These are phyloP conservation scores for Ascoidea tarda DNA, from an alignment of 805 yeast genomes.

Conservation along the genomic window DNA sequence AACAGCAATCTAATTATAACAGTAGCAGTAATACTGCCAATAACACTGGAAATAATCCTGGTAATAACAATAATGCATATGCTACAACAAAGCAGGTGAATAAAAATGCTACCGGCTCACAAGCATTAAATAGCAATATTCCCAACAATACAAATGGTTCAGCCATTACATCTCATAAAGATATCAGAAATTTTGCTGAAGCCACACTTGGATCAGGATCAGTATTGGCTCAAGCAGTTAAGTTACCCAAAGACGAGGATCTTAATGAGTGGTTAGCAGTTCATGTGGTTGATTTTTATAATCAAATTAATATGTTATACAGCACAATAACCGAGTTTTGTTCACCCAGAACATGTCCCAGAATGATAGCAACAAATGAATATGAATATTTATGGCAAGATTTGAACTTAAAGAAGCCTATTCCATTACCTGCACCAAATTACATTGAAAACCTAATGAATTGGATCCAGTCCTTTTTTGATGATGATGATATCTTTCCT, in stretches of 20 bases:
- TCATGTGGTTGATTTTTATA: conserved; percentile 93
- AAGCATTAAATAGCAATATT: conserved; percentile 19
- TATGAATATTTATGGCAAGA: conserved; percentile 97
- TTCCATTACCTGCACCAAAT: conserved; percentile 85
- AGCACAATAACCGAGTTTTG: conserved; percentile 95
- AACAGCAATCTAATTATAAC: neutral
- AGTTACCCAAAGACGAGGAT: conserved; percentile 86
- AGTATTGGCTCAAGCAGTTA: conserved; percentile 83
- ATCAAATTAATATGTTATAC: conserved; percentile 91
- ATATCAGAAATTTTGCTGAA: conserved; percentile 80
- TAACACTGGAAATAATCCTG: conserved; percentile 11
- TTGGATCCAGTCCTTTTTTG: conserved; percentile 90
- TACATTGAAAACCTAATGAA: conserved; percentile 87
- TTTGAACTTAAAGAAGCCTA: conserved; percentile 51
- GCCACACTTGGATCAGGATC: conserved; percentile 90
- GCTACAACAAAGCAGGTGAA: conserved; percentile 18
- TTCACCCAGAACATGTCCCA: conserved; percentile 86
- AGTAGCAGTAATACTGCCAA: conserved; percentile 8
- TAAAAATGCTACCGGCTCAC: conserved; percentile 16
- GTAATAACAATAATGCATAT: conserved; percentile 5
- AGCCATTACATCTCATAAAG: conserved; percentile 45
- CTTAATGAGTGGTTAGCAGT: conserved; percentile 92
- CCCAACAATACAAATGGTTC: conserved; percentile 17
- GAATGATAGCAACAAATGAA: conserved; percentile 96
- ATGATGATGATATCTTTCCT: conserved; percentile 85